Percentiles rank a stretch among this genome's conserved stretches.
Evolutionary conservation across 768 basidiomycete genomes (phyloP).

Genomic region (Clathrus columnatus): DNA sequence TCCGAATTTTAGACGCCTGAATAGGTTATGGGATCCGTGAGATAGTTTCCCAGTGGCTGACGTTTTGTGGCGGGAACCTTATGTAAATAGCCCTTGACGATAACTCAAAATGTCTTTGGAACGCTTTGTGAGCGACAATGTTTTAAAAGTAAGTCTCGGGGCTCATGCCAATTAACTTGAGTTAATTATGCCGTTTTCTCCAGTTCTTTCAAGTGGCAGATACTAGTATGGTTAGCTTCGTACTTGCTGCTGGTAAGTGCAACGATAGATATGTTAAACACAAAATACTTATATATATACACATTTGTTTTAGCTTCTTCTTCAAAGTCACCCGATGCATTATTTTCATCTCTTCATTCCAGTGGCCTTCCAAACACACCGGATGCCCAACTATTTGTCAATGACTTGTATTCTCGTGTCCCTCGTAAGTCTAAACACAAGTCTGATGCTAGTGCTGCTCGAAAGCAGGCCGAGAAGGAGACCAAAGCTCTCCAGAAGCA

Average conservation of each 20-base stretch:
- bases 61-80: too few species aligned
- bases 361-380: conserved; percentile 77
- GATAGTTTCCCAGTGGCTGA: too few species aligned
- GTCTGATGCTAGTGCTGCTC: conserved; percentile 33
- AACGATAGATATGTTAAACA: not conserved
- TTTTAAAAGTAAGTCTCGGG: conserved; percentile 45
- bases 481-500: conserved; percentile 58
- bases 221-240: conserved; percentile 76
- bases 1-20: too few species aligned
- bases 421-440: conserved; percentile 76
- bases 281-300: not conserved
- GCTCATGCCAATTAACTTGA: conserved; percentile 6
- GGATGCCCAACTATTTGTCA: conserved; percentile 72
- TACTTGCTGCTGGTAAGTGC: conserved; percentile 69
- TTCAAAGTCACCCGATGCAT: conserved; percentile 68
- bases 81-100: too few species aligned
- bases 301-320: conserved; percentile 51
- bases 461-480: conserved; percentile 69
- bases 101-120: conserved; percentile 31
- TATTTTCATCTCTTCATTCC: conserved; percentile 66
- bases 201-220: conserved; percentile 83
- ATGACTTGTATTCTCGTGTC: conserved; percentile 64
- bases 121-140: conserved; percentile 72
- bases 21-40: too few species aligned
- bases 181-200: not conserved